Evolutionary conservation across 108 stramenopile genomes (phyloP).

Genomic region (Nitzschia palea): DNA sequence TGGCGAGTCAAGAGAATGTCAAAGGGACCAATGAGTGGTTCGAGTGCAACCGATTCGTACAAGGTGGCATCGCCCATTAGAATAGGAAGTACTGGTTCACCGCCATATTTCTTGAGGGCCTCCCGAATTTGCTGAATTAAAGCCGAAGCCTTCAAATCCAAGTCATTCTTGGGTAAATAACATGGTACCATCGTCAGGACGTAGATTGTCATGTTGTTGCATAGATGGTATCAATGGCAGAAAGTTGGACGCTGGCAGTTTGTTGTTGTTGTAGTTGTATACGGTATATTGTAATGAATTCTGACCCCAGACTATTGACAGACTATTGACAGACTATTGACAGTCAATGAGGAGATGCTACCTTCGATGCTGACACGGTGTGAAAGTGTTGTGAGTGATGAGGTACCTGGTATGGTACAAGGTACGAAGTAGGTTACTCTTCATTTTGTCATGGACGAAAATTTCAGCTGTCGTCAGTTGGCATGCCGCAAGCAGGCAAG

Average conservation of each 20-base stretch:
- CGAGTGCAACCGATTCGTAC: constrained; percentile 9
- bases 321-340: too few relatives aligned
- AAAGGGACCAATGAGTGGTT: constrained; percentile 5
- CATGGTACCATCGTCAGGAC: constrained; percentile 20
- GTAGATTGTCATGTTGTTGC: constrained; percentile 7
- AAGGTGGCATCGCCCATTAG: constrained; percentile 20
- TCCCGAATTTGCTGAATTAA: constrained; percentile 15
- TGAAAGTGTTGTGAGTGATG: too few relatives aligned
- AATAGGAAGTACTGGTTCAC: constrained; percentile 15
- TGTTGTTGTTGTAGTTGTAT: not conserved
- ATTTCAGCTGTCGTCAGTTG: constrained; percentile 1
- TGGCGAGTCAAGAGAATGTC: not conserved
- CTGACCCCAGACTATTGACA: too few relatives aligned
- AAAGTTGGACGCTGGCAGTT: too few relatives aligned
- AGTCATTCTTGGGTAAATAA: not conserved
- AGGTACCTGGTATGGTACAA: too few relatives aligned
- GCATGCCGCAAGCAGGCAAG: not conserved
- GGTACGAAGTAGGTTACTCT: too few relatives aligned
- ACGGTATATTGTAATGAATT: too few relatives aligned
- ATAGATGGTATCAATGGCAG: too few relatives aligned
- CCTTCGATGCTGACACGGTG: too few relatives aligned
- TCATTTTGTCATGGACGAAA: too few relatives aligned
- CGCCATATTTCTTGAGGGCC: constrained; percentile 17
- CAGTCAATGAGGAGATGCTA: too few relatives aligned
- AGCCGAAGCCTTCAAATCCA: constrained; percentile 4